Base-by-base conservation (phyloP, 163 green algal genomes). In the Smithsoniella earleae region DNA sequence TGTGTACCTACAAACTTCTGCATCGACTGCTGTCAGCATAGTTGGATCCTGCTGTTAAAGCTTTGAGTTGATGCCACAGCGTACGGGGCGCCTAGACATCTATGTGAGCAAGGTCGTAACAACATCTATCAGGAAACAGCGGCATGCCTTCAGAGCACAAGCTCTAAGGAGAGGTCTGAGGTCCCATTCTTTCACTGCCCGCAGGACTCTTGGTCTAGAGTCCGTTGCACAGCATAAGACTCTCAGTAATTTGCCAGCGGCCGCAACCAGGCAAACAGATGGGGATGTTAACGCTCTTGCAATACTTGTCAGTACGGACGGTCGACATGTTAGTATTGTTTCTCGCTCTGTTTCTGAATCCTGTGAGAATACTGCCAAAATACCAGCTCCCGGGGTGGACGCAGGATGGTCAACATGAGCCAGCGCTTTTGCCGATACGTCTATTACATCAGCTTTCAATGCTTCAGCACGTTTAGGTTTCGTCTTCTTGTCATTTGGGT, bases 401-500 rank as follows among this genome's bases (percentile, higher is more conserved):
- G 34, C 58, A 20, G 25, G 27, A 16, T 34, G 25, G 4, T 69
- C 58, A 34, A 34, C 58, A n/a, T 30, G 27, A 13, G 58, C 58
- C 10, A 69, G 25, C 27, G 28, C 16, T 34, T 69, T 69, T 6
- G 25, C 58, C 8, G 58, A 33, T 2, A 80, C 69, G 28, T 77
- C 66, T 8, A 80, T 64, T 20, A 45, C 46, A 36, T 72, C 76
- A 2, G 62, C 72, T 34, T 80, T 80, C 37, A 77, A 52, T 3
- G 69, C 76, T 31, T 80, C 72, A 36, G 73, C 76, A 13, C 76
- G 36, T 74, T 75, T 80, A 5, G 36, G 30, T 40, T 74, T 69
- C 25, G 69, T 76, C 54, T 80, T 80, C 62, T 80, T 80, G 62
- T 80, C 76, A 37, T n/a, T 66, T 8, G 66, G 44, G 28, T 49